Evolutionary conservation across 2,329 filamentous ascomycete species (phyloP).

Genomic region (Colletotrichum lupini): DNA sequence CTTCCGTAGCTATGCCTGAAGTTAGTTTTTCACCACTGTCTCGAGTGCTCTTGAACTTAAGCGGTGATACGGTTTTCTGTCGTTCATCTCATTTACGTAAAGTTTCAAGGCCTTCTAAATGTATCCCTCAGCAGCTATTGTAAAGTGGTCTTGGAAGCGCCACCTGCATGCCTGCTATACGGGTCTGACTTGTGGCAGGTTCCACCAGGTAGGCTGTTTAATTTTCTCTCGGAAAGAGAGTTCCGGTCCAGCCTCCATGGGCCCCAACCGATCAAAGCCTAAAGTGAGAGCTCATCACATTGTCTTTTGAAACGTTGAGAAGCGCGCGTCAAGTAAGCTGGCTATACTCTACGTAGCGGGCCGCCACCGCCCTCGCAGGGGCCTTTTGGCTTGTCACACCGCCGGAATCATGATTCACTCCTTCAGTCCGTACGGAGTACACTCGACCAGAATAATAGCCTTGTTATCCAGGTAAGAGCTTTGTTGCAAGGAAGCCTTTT

Average conservation of each 20-base stretch:
- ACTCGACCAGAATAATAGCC: not conserved
- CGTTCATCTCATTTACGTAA: not conserved
- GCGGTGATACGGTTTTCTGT: not conserved
- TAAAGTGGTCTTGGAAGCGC: not conserved
- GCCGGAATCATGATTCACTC: not conserved
- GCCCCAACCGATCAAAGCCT: not conserved
- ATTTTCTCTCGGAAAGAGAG: too few relatives aligned
- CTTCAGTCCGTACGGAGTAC: not conserved
- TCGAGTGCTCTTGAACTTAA: not conserved
- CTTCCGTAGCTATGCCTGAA: too few relatives aligned
- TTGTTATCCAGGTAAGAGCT: not conserved
- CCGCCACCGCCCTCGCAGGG: too few relatives aligned
- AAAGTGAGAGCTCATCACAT: not conserved
- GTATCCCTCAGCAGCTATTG: not conserved
- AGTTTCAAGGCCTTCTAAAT: not conserved
- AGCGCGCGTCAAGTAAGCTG: not conserved
- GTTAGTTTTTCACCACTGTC: not conserved
- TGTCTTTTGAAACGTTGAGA: not conserved
- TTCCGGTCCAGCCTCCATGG: not conserved
- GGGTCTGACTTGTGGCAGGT: not conserved
- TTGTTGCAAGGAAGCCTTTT: not conserved
- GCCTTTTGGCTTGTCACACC: not conserved
- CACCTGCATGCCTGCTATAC: not conserved
- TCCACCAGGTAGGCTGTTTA: too few relatives aligned
- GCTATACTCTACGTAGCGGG: not conserved